These are phyloP conservation scores for Drechslerella stenobrocha DNA, from an alignment of 2,329 filamentous ascomycete species.

Conservation along the genomic window DNA sequence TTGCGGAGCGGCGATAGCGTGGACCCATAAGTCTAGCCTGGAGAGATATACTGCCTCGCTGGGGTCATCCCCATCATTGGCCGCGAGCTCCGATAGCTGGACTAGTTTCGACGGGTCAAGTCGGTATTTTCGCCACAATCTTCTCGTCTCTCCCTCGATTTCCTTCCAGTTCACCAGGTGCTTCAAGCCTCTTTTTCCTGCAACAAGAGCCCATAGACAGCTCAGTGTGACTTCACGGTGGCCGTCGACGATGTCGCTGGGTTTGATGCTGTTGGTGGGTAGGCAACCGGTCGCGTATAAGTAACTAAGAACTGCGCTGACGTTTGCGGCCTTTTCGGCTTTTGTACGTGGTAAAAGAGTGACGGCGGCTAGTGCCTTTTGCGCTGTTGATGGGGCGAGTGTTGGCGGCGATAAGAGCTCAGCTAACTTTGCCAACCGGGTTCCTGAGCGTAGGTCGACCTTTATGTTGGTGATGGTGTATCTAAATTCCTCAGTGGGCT, in stretches of 20 bases:
- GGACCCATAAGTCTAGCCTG: conserved; percentile 64
- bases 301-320: conserved; percentile 10
- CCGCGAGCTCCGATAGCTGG: neutral
- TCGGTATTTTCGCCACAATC: conserved; percentile 55
- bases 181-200: conserved; percentile 60
- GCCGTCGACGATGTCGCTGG: conserved; percentile 66
- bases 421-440: conserved; percentile 64
- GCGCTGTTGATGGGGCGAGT: conserved; percentile 52
- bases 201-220: conserved; percentile 65
- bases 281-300: conserved; percentile 42
- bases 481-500: conserved; percentile 63
- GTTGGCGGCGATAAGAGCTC: conserved; percentile 58
- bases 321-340: conserved; percentile 28
- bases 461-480: conserved; percentile 66
- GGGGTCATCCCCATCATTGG: conserved; percentile 28
- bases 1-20: conserved; percentile 59
- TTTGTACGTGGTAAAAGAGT: conserved; percentile 21
- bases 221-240: conserved; percentile 67
- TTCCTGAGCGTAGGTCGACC: conserved; percentile 66
- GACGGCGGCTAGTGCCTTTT: neutral
- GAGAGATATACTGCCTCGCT: conserved; percentile 53
- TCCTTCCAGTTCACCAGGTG: conserved; percentile 63
- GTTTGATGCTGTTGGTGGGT: conserved; percentile 55
- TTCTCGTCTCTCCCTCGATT: conserved; percentile 60
- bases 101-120: conserved; percentile 18